phyloP scores from a whole-genome alignment of 2,329 filamentous ascomycete genomes.

The Tolypocladium tundrense region DNA sequence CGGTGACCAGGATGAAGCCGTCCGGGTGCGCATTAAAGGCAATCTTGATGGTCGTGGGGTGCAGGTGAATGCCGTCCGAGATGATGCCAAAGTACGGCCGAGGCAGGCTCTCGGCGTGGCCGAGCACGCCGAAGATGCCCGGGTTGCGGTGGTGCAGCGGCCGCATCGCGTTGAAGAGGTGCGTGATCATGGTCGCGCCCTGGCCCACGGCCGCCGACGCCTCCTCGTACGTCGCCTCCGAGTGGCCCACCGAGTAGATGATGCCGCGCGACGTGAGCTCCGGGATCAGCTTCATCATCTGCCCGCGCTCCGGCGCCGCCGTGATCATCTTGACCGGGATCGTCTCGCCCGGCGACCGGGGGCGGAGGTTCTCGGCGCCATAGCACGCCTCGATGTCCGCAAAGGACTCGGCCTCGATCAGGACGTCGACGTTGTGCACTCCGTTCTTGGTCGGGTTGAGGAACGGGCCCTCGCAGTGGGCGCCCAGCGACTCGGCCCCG shows the following conservation, averaged over 20 bases:
- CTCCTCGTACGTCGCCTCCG: slow-evolving; percentile 77
- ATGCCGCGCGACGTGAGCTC: slow-evolving; percentile 56
- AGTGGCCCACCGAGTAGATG: slow-evolving; percentile 74
- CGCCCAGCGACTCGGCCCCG: slow-evolving; percentile 79
- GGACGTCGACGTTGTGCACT: slow-evolving; percentile 66
- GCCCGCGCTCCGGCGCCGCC: slow-evolving; percentile 69
- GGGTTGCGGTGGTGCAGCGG: slow-evolving; percentile 86
- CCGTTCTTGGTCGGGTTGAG: slow-evolving; percentile 75
- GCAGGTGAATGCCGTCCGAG: slow-evolving; percentile 80
- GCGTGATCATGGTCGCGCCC: slow-evolving; percentile 82
- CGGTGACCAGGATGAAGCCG: slow-evolving; percentile 81
- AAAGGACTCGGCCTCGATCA: slow-evolving; percentile 54
- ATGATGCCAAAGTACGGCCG: slow-evolving; percentile 84
- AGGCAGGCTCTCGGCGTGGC: slow-evolving; percentile 45
- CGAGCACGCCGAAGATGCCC: slow-evolving; percentile 78
- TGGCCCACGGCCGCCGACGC: slow-evolving; percentile 60
- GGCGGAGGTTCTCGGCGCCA: slow-evolving; percentile 55
- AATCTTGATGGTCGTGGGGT: slow-evolving; percentile 80
- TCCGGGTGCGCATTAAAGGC: slow-evolving; percentile 78
- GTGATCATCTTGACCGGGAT: slow-evolving; percentile 68
- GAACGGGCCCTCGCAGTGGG: slow-evolving; percentile 87
- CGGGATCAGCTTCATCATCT: slow-evolving; percentile 59
- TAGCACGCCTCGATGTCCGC: slow-evolving; percentile 62
- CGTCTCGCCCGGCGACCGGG: slow-evolving; percentile 21
- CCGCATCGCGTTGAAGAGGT: slow-evolving; percentile 90